phyloP scores from a whole-genome alignment of 2,329 filamentous ascomycete genomes.

The Aspergillus pseudoterreus region DNA sequence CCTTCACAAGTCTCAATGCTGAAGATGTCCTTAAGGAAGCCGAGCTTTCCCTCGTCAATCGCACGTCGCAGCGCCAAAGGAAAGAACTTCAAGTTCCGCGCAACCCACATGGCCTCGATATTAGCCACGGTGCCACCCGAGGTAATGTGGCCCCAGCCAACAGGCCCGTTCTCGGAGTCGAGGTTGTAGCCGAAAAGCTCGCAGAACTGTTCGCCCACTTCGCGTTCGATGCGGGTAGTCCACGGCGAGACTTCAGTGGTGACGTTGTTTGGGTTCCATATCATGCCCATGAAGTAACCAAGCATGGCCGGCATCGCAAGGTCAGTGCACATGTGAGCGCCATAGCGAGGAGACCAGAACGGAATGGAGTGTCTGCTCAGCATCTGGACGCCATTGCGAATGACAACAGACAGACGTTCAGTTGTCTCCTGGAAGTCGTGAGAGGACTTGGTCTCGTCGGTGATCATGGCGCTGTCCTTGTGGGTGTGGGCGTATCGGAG shows the following conservation, averaged over 20 bases:
- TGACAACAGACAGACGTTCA: slow-evolving; percentile 32
- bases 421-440: slow-evolving; percentile 20
- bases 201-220: slow-evolving; percentile 46
- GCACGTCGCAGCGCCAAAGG: slow-evolving; percentile 38
- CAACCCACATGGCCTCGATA: slow-evolving; percentile 47
- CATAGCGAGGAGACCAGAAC: slow-evolving; percentile 44
- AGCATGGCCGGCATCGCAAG: slow-evolving; percentile 43
- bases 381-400: slow-evolving; percentile 34
- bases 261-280: slow-evolving; percentile 52
- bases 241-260: slow-evolving; percentile 46
- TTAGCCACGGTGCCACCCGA: slow-evolving; percentile 48
- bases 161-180: slow-evolving; percentile 18
- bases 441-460: neutral
- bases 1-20: slow-evolving; percentile 27
- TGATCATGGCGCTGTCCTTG: slow-evolving; percentile 3
- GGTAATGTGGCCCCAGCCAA: slow-evolving; percentile 46
- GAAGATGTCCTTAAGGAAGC: slow-evolving; percentile 29
- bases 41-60: slow-evolving; percentile 24
- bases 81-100: slow-evolving; percentile 49
- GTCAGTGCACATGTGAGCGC: slow-evolving; percentile 46
- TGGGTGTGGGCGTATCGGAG: neutral
- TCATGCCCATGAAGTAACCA: slow-evolving; percentile 49
- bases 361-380: slow-evolving; percentile 45
- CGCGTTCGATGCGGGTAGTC: slow-evolving; percentile 43
- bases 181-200: slow-evolving; percentile 45